A percentile compares a stretch with the other conserved stretches of the same genome.
phyloP scores from a whole-genome alignment of 129 eudicot genomes.

The Flaveria sonorensis region DNA sequence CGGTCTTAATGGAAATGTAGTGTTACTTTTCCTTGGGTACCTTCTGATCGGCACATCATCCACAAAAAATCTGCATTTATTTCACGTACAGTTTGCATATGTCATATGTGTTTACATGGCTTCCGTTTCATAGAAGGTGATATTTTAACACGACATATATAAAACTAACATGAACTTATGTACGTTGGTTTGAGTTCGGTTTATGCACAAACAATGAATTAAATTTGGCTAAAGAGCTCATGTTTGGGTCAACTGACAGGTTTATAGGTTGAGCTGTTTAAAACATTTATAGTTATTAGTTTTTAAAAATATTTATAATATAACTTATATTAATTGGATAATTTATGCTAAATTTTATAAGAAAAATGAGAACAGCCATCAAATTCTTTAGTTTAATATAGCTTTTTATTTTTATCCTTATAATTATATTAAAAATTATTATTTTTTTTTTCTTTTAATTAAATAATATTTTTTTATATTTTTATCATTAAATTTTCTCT shows the following conservation, averaged over 20 bases:
- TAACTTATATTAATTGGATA: not conserved
- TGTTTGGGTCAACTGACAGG: not conserved
- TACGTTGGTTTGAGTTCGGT: not conserved
- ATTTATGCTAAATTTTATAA: not conserved
- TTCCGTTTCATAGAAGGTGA: not conserved
- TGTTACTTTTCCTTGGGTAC: constrained; percentile 66
- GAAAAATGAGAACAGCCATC: not conserved
- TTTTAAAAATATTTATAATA: not conserved
- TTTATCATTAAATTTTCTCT: too few species aligned
- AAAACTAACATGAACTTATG: not conserved
- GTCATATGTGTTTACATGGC: not conserved
- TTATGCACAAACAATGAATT: too few species aligned
- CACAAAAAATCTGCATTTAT: constrained; percentile 72
- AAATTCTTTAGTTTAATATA: too few species aligned
- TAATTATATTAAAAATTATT: too few species aligned
- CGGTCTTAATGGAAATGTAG: constrained; percentile 72
- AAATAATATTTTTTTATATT: too few species aligned
- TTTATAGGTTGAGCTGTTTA: not conserved
- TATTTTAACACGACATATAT: not conserved
- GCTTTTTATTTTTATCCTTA: too few species aligned
- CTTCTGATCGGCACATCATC: constrained; percentile 89
- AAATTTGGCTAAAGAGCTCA: not conserved
- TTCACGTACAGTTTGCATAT: not conserved
- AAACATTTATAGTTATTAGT: not conserved
- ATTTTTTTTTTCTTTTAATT: too few species aligned